Conservation (phyloP, 441 rosid genomes). For the Euphorbia schlechtendalii region DNA sequence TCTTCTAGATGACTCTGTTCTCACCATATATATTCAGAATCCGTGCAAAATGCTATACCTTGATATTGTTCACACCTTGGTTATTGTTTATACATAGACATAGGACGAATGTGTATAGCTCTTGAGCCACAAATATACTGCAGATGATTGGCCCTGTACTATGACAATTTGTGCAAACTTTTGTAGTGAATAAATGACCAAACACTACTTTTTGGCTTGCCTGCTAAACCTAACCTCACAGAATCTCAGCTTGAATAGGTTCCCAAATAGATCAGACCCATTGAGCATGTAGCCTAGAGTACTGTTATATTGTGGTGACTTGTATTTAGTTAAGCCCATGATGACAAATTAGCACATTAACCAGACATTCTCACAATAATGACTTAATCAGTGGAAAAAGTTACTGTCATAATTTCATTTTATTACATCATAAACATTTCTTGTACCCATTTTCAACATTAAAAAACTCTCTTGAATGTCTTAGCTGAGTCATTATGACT, state of each 20-base stretch:
- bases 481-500: not conserved
- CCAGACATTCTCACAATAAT: not conserved
- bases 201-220: not conserved
- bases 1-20: not conserved
- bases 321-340: not conserved
- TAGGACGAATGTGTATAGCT: not conserved
- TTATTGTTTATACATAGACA: not conserved
- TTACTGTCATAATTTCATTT: not conserved
- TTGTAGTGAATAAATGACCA: not conserved
- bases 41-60: not conserved
- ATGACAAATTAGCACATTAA: constrained; percentile 1
- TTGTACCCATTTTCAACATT: constrained; percentile 11
- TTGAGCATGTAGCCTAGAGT: not conserved
- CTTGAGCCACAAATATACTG: not conserved
- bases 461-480: constrained; percentile 11
- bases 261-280: not conserved
- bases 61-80: not conserved
- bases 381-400: not conserved
- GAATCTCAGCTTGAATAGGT: too few relatives aligned
- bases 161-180: not conserved
- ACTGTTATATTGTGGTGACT: too few relatives aligned
- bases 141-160: not conserved
- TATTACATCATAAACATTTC: not conserved
- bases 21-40: constrained; percentile 8
- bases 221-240: too few relatives aligned